A percentile compares a stretch with the other conserved stretches of the same genome.
Evolutionary conservation across 78 protist species (phyloP).

Genomic region (Dictyostelium citrinum): DNA sequence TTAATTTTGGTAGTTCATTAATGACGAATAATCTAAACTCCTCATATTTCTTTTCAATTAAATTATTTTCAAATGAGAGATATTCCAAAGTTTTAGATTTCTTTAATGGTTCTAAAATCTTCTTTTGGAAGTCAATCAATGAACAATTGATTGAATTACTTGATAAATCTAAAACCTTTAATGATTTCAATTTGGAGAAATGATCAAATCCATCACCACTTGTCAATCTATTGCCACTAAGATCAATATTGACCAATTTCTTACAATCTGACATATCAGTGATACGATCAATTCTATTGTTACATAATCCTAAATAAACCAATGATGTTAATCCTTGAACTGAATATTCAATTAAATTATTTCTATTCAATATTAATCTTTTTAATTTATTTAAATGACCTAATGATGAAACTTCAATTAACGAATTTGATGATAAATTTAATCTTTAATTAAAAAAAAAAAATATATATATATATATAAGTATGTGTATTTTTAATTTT

Average conservation of each 20-base stretch:
- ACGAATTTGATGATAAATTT: slow-evolving; percentile 67
- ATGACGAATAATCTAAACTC: slow-evolving; percentile 31
- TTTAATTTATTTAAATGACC: slow-evolving; percentile 40
- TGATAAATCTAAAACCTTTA: slow-evolving; percentile 67
- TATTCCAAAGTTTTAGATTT: slow-evolving; percentile 63
- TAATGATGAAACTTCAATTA: slow-evolving; percentile 35
- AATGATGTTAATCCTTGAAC: slow-evolving; percentile 16
- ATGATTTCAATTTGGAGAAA: slow-evolving; percentile 34
- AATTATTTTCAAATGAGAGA: slow-evolving; percentile 63
- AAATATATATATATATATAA: background rate
- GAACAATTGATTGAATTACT: slow-evolving; percentile 30
- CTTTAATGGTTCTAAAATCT: slow-evolving; percentile 18
- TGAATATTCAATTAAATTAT: slow-evolving; percentile 40
- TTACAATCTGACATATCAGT: slow-evolving; percentile 20
- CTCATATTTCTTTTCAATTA: slow-evolving; percentile 37
- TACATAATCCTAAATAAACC: slow-evolving; percentile 38
- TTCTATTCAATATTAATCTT: slow-evolving; percentile 29
- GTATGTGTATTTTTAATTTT: background rate
- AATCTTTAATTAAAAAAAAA: slow-evolving; percentile 15
- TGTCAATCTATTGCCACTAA: slow-evolving; percentile 18
- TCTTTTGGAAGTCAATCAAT: slow-evolving; percentile 13
- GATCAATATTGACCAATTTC: slow-evolving; percentile 43
- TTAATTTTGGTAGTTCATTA: slow-evolving; percentile 47
- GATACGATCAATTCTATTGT: slow-evolving; percentile 49
- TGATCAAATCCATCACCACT: slow-evolving; percentile 75